Evolutionary conservation across 202 grass and related monocot genomes (phyloP).

Genomic region (Bolboschoenoplectus hybrid): DNA sequence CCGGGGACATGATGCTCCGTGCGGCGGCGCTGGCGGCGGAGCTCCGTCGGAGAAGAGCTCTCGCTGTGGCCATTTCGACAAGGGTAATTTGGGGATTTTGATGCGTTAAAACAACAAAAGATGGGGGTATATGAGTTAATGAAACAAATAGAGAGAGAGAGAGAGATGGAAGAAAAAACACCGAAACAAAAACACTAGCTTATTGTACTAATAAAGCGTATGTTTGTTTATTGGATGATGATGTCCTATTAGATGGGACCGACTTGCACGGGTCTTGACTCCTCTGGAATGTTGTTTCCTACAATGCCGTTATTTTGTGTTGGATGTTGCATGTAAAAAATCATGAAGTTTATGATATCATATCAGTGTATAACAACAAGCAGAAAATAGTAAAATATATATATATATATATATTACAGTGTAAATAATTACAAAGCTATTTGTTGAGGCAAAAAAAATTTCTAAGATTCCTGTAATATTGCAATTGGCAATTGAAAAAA

Average conservation of each 20-base stretch:
- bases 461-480: no score
- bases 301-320: neutral
- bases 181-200: neutral
- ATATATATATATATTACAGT: no score
- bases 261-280: neutral
- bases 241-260: conserved; percentile 1
- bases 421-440: no score
- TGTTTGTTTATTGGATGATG: neutral
- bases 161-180: neutral
- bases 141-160: neutral
- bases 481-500: no score
- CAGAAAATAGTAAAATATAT: no score
- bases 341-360: neutral
- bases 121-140: neutral
- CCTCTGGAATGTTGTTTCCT: neutral
- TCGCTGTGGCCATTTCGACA: conserved; percentile 70
- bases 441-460: no score
- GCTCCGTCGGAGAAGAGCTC: conserved; percentile 70
- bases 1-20: conserved; percentile 53
- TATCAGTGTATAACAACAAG: no score
- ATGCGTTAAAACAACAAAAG: neutral
- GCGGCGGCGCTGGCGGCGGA: conserved; percentile 37
- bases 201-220: neutral
- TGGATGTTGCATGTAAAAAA: neutral
- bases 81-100: conserved; percentile 10